A percentile compares a stretch with the other conserved stretches of the same genome.
phyloP scores from a whole-genome alignment of 2,329 filamentous ascomycete species.

The Didymosphaeria variabile region DNA sequence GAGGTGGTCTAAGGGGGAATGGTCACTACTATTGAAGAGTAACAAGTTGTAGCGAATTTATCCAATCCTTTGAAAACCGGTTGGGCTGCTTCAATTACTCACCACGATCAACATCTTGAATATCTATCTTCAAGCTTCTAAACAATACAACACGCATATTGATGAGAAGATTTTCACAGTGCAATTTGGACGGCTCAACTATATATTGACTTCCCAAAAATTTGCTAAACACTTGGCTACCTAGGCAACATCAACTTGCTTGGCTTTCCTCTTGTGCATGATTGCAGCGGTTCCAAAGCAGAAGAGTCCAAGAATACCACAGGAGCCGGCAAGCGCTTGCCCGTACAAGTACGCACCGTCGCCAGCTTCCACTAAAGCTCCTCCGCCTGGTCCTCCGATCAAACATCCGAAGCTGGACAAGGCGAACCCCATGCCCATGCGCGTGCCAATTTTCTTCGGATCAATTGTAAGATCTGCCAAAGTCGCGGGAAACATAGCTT shows the following conservation, averaged over 20 bases:
- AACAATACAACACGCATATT: no score
- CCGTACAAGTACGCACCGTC: constrained; percentile 4
- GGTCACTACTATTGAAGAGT: neutral
- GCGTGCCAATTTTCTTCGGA: neutral
- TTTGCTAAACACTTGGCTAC: neutral
- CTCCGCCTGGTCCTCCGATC: constrained; percentile 7
- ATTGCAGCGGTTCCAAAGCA: neutral
- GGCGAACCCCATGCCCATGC: constrained; percentile 6
- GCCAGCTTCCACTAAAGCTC: constrained; percentile 5
- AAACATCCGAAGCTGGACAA: constrained; percentile 9
- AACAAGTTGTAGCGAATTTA: neutral
- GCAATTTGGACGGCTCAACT: no score
- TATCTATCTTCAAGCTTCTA: no score
- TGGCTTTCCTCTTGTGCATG: constrained; percentile 4
- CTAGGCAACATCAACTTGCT: neutral
- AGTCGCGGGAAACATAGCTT: constrained; percentile 7
- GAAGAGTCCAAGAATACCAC: constrained; percentile 4
- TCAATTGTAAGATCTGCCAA: constrained; percentile 3
- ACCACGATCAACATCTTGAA: no score
- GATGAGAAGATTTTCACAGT: no score
- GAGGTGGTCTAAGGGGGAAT: neutral
- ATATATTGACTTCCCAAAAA: no score
- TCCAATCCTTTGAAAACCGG: neutral
- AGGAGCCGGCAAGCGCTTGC: constrained; percentile 4
- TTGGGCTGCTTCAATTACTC: no score